Evolutionary conservation across 2,329 filamentous ascomycete species (phyloP), one percentile per base, ranked within the genome.

Genomic region (Epichloe uncinata): DNA sequence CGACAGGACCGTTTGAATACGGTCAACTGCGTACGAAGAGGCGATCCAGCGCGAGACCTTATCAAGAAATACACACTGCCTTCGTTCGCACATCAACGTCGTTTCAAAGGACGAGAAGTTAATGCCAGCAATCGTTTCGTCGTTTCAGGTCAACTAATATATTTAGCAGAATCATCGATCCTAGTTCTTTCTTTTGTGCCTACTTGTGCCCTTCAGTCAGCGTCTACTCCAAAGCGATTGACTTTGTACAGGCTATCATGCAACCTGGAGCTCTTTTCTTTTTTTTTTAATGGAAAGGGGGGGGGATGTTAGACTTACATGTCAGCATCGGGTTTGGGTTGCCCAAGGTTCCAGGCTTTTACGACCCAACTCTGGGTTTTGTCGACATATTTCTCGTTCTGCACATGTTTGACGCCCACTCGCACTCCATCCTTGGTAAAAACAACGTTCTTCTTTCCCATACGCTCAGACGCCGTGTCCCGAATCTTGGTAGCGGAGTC

Each of bases 341-440:
- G 68, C 55, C 70, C 70, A 50, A 81, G 60, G 58, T 82, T 81
- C 79, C 79, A 84, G 1, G 79, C 79, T 66, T 81, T 82, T 51
- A 83, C 79, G 48, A 83, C 67, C 66, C 74, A 79, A 56, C 73
- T 79, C 69, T 90, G 85, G 16, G 85, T 88, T 59, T 72, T 73
- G 58, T 89, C 85, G 59, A 86, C 78, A 62, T 87, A 87, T 45
- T 76, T 78, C 68, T 89, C 85, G 49, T 77, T 75, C 56, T 75
- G 74, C 46, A 84, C 66, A 53, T 87, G 74, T 67, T 82, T 84
- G 53, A 90, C 76, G 45, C 81, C 81, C 42, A 90, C 83, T 53
- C 78, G 77, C 53, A 86, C 68, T 50, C 85, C 85, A 50, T 88
- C 85, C 63, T 85, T 87, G 38, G 81, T 83, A 66, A 88, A 85